These are phyloP conservation scores for Pythium biforme DNA, from an alignment of 352 stramenopile species.

Conservation along the genomic window DNA sequence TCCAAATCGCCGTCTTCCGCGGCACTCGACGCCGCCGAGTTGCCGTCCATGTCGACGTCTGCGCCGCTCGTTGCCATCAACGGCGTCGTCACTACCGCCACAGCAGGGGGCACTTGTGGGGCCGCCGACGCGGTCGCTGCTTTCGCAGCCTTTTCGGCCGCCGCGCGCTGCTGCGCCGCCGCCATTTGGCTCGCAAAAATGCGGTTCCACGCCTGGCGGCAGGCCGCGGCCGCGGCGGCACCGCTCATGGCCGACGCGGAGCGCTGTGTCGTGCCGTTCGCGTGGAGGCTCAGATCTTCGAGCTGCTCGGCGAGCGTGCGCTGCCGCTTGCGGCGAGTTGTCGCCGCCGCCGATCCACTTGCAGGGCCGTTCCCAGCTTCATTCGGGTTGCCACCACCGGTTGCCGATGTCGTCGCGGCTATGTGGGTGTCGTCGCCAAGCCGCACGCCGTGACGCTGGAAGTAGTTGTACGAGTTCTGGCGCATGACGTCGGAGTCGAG, in stretches of 20 bases:
- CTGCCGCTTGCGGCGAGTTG: conserved; percentile 43
- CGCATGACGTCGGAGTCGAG: conserved; percentile 70
- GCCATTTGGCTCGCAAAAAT: conserved; percentile 22
- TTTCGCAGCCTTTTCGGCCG: conserved; percentile 1
- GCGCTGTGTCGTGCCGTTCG: neutral
- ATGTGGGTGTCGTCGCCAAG: neutral
- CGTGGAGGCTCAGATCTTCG: conserved; percentile 45
- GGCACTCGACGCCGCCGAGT: conserved; percentile 5
- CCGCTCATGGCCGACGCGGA: conserved; percentile 4
- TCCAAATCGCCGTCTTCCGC: conserved; percentile 23
- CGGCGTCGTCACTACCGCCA: too few species aligned
- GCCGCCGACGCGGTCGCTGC: neutral
- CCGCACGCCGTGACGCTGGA: conserved; percentile 44
- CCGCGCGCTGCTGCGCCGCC: conserved; percentile 16
- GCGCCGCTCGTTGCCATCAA: neutral
- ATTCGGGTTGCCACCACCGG: conserved; percentile 6
- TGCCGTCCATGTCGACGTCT: conserved; percentile 10
- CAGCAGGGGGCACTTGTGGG: neutral
- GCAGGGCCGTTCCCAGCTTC: conserved; percentile 17
- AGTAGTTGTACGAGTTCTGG: conserved; percentile 72
- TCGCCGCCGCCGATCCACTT: neutral
- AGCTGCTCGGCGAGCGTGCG: conserved; percentile 65
- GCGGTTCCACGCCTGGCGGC: conserved; percentile 23
- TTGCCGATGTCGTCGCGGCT: neutral
- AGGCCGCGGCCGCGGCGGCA: conserved; percentile 10